These are phyloP conservation scores for Suhomyces maxii DNA, from an alignment of 1,139 yeast species.

Conservation along the genomic window DNA sequence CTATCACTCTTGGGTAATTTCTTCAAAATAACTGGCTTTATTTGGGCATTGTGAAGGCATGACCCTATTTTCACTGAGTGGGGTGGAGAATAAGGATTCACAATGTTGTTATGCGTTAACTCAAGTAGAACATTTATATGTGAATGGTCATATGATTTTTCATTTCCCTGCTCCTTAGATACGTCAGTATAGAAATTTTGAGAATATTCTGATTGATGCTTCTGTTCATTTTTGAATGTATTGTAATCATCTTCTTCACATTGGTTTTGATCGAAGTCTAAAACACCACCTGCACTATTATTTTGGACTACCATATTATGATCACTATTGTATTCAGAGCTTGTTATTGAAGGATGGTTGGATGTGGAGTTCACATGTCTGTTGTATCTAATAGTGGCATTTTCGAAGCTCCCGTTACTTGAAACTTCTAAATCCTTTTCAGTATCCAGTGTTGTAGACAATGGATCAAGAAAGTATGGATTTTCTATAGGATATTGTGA, in stretches of 20 bases:
- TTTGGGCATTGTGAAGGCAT: slow-evolving; percentile 16
- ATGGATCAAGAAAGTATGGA: slow-evolving; percentile 2
- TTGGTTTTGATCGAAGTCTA: not conserved
- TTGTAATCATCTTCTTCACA: not conserved
- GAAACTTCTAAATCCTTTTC: slow-evolving; percentile 4
- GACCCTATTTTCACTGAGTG: slow-evolving; percentile 7
- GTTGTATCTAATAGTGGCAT: slow-evolving; percentile 9
- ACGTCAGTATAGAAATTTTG: not conserved
- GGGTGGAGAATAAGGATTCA: slow-evolving; percentile 14
- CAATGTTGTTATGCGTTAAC: slow-evolving; percentile 7
- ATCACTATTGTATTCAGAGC: not conserved
- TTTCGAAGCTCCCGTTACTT: slow-evolving; percentile 12
- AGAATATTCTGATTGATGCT: not conserved
- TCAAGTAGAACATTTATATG: slow-evolving; percentile 1
- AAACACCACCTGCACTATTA: not conserved
- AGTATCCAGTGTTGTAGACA: slow-evolving; percentile 4
- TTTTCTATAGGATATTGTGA: not conserved
- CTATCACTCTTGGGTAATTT: slow-evolving; percentile 11
- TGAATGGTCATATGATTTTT: not conserved
- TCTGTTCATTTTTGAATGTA: not conserved
- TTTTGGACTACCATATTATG: too few relatives aligned
- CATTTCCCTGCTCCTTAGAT: not conserved
- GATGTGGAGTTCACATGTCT: slow-evolving; percentile 12
- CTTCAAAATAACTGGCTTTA: slow-evolving; percentile 9
- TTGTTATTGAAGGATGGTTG: not conserved